Conservation (phyloP, 768 basidiomycete genomes). For the Boletus edulis region DNA sequence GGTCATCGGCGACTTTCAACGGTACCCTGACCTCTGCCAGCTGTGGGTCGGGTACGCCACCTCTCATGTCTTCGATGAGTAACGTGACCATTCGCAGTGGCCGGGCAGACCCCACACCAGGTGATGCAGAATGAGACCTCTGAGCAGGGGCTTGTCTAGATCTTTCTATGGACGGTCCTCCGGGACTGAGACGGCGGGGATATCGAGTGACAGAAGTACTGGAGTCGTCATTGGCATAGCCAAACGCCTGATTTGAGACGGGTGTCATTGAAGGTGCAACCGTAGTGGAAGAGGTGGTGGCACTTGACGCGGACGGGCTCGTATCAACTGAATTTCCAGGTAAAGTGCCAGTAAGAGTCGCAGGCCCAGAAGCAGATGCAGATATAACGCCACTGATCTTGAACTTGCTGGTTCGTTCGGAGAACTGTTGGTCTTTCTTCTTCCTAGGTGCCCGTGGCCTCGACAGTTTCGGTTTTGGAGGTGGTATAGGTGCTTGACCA, state of each 20-base stretch:
- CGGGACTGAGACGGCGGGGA: background rate
- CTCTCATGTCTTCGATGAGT: constrained; percentile 62
- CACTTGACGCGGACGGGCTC: background rate
- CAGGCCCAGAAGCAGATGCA: constrained; percentile 33
- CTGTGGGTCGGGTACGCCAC: constrained; percentile 50
- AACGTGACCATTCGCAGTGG: constrained; percentile 58
- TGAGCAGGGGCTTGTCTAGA: background rate
- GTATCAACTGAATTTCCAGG: constrained; percentile 4
- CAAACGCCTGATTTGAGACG: background rate
- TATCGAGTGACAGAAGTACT: constrained; percentile 4
- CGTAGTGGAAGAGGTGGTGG: background rate
- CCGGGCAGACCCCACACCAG: constrained; percentile 4
- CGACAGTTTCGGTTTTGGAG: constrained; percentile 25
- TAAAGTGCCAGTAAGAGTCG: constrained; percentile 34
- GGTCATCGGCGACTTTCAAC: constrained; percentile 46
- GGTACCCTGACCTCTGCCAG: constrained; percentile 66
- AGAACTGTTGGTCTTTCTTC: constrained; percentile 38
- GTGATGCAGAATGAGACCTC: background rate
- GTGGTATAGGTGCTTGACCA: constrained; percentile 40
- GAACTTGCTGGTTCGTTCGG: constrained; percentile 49
- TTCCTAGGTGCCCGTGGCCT: constrained; percentile 27
- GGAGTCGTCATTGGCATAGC: background rate
- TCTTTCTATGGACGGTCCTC: background rate
- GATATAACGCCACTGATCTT: constrained; percentile 35
- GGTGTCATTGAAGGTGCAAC: constrained; percentile 3